Evolutionary conservation across 345 rosid genomes (phyloP).

Genomic region (Microcos paniculata): DNA sequence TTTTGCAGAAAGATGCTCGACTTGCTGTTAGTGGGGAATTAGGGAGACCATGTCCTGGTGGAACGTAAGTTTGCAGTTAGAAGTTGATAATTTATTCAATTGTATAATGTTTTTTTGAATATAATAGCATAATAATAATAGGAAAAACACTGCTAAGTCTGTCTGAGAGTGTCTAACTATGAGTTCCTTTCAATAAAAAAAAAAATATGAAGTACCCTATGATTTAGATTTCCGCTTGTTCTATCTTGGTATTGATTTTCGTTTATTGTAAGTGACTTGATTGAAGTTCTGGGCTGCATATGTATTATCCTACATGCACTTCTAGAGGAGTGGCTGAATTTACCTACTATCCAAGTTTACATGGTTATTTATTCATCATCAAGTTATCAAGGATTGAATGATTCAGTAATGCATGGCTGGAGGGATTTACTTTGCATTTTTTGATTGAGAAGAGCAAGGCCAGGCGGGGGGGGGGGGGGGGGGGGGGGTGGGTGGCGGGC

Average conservation of each 20-base stretch:
- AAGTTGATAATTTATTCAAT: background rate
- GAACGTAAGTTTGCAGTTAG: constrained; percentile 56
- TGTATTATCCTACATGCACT: background rate
- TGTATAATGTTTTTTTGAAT: background rate
- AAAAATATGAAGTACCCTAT: no score
- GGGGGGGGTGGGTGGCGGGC: background rate
- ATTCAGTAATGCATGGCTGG: background rate
- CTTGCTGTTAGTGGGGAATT: constrained; percentile 81
- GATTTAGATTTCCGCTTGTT: background rate
- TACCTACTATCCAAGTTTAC: background rate
- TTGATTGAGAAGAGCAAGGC: background rate
- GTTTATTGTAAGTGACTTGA: background rate
- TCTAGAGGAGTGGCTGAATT: constrained; percentile 2
- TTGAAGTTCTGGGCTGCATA: background rate
- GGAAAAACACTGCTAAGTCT: background rate
- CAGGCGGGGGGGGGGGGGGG: background rate
- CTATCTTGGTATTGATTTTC: background rate
- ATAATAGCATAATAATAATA: constrained; percentile 7
- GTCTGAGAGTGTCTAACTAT: constrained; percentile 1
- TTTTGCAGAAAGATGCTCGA: constrained; percentile 89
- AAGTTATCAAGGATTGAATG: background rate
- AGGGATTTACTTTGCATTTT: background rate
- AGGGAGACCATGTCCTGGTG: constrained; percentile 88
- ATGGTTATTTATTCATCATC: background rate
- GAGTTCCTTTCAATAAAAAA: no score